These are phyloP conservation scores for Trapa incisa DNA, from an alignment of 345 rosid genomes.

Conservation along the genomic window DNA sequence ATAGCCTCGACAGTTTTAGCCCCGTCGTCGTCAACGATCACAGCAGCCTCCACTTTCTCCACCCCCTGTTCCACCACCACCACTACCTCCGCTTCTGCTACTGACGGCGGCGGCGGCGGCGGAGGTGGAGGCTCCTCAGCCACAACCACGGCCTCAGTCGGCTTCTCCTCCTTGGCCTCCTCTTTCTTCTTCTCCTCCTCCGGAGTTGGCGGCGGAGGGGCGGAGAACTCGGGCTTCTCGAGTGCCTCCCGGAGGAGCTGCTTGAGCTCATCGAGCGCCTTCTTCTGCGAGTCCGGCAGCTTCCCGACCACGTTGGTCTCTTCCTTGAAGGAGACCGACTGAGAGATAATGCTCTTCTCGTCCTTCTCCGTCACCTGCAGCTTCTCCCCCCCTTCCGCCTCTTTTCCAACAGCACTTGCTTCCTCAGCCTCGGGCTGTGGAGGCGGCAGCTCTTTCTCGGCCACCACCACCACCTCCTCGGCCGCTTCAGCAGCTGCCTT, in stretches of 20 bases:
- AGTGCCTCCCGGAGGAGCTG: slow-evolving; percentile 11
- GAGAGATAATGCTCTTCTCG: slow-evolving; percentile 4
- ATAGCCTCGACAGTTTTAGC: slow-evolving; percentile 80
- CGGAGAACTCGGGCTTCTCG: slow-evolving; percentile 11
- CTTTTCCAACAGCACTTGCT: slow-evolving; percentile 6
- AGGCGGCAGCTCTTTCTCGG: slow-evolving; percentile 11
- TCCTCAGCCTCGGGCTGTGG: slow-evolving; percentile 5
- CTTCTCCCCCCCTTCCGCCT: slow-evolving; percentile 6
- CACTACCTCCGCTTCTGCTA: slow-evolving; percentile 7
- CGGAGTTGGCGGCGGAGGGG: slow-evolving; percentile 1
- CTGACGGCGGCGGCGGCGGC: not conserved
- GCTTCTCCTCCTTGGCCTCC: slow-evolving; percentile 3
- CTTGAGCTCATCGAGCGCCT: slow-evolving; percentile 20
- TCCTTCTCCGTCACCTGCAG: slow-evolving; percentile 7
- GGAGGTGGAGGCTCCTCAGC: not conserved
- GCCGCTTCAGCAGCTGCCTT: not conserved
- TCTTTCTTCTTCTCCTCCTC: slow-evolving; percentile 10
- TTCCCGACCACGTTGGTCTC: slow-evolving; percentile 17
- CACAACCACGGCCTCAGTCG: not conserved
- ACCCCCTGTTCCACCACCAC: slow-evolving; percentile 16
- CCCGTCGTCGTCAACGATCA: slow-evolving; percentile 45
- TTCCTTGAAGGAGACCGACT: slow-evolving; percentile 15
- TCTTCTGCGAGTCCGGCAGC: slow-evolving; percentile 16
- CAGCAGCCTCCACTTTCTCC: slow-evolving; percentile 21
- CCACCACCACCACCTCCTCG: not conserved